Evolutionary conservation across 345 rosid species (phyloP).

Genomic region (Litchi chinensis): DNA sequence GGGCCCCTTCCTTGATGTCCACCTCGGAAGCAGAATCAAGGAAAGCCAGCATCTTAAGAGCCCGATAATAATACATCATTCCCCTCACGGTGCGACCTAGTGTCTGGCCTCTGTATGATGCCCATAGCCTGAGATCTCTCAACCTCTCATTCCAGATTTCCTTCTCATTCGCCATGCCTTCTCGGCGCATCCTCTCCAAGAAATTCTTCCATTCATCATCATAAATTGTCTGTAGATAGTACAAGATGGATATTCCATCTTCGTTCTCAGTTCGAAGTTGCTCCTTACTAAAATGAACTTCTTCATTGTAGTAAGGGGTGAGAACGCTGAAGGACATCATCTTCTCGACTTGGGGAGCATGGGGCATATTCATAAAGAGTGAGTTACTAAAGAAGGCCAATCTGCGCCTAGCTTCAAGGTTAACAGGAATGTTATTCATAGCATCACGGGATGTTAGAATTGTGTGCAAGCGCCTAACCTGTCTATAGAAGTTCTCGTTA

Average conservation of each 20-base stretch:
- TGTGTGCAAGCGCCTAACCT: conserved; percentile 85
- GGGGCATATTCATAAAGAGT: conserved; percentile 96
- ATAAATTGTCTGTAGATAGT: conserved; percentile 90
- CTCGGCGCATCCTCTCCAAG: conserved; percentile 87
- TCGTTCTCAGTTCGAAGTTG: conserved; percentile 89
- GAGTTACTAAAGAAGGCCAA: conserved; percentile 97
- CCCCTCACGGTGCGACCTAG: conserved; percentile 94
- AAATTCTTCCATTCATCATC: conserved; percentile 95
- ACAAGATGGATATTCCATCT: conserved; percentile 90
- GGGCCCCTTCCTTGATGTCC: conserved; percentile 79
- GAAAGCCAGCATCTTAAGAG: conserved; percentile 91
- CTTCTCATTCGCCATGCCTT: conserved; percentile 67
- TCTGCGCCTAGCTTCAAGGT: conserved; percentile 93
- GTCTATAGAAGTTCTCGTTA: conserved; percentile 73
- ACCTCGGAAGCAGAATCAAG: conserved; percentile 97
- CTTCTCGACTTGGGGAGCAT: conserved; percentile 98
- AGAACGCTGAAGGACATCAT: conserved; percentile 97
- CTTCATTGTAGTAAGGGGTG: conserved; percentile 94
- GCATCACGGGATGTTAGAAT: conserved; percentile 92
- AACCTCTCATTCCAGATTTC: conserved; percentile 78
- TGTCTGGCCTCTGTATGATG: conserved; percentile 97
- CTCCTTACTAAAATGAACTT: conserved; percentile 84
- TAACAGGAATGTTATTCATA: conserved; percentile 77
- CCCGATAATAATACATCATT: conserved; percentile 98
- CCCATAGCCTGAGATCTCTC: conserved; percentile 96